Conservation (phyloP, 306 rosid species). For the Fragaria nilgerrensis region DNA sequence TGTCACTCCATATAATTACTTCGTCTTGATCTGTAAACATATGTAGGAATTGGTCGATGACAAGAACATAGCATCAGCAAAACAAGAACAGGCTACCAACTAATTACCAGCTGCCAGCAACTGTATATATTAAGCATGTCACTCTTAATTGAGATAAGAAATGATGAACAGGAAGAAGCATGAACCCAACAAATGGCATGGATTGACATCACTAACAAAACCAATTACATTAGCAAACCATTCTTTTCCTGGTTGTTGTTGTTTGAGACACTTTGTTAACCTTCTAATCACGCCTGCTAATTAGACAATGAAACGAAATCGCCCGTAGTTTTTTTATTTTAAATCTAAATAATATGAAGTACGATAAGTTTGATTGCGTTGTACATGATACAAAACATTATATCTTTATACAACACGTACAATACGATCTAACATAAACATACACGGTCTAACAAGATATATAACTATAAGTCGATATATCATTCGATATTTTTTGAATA, state of each 20-base stretch:
- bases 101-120: neutral
- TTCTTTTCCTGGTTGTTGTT: neutral
- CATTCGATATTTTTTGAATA: no score
- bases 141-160: neutral
- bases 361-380: no score
- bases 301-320: no score
- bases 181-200: neutral
- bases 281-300: neutral
- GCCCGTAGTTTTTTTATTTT: no score
- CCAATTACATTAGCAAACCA: neutral
- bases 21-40: neutral
- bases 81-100: constrained; percentile 14
- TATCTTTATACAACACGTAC: no score
- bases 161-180: neutral
- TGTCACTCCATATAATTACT: neutral
- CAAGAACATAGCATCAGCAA: constrained; percentile 13
- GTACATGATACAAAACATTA: no score
- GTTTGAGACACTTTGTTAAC: neutral
- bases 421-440: no score
- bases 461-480: neutral
- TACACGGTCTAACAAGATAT: neutral
- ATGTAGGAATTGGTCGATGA: neutral
- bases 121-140: neutral
- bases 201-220: neutral
- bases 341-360: no score